Percentiles rank a stretch among this genome's conserved stretches.
Evolutionary conservation across 352 stramenopile species (phyloP).

Genomic region (Phytophthora syringae): DNA sequence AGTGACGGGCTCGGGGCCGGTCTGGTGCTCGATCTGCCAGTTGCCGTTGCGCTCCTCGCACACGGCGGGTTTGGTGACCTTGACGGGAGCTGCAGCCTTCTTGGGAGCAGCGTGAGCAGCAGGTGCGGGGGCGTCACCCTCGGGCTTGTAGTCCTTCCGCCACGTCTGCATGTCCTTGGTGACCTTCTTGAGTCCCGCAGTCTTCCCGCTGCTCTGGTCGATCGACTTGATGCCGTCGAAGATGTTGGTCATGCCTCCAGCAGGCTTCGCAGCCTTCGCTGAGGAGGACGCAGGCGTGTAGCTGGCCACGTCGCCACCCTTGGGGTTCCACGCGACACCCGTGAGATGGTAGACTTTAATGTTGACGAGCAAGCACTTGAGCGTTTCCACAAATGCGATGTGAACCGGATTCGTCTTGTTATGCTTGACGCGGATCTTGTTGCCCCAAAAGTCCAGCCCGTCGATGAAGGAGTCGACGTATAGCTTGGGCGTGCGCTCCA

Average conservation of each 20-base stretch:
- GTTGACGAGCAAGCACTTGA: slow-evolving; percentile 94
- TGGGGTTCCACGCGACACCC: slow-evolving; percentile 95
- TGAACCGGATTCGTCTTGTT: slow-evolving; percentile 93
- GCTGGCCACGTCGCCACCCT: slow-evolving; percentile 57
- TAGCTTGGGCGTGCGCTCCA: slow-evolving; percentile 88
- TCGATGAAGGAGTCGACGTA: slow-evolving; percentile 97
- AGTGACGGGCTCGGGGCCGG: slow-evolving; percentile 76
- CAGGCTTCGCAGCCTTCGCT: slow-evolving; percentile 41
- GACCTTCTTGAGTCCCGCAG: slow-evolving; percentile 94
- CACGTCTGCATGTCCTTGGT: slow-evolving; percentile 98
- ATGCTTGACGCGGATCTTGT: slow-evolving; percentile 97
- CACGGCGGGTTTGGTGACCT: slow-evolving; percentile 54
- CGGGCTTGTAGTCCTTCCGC: slow-evolving; percentile 93
- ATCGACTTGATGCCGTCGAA: slow-evolving; percentile 90
- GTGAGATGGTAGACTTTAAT: slow-evolving; percentile 96
- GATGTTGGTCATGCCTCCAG: slow-evolving; percentile 76
- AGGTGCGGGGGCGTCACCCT: slow-evolving; percentile 28
- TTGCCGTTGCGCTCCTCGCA: slow-evolving; percentile 95
- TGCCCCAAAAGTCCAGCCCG: slow-evolving; percentile 96
- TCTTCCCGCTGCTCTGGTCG: slow-evolving; percentile 92
- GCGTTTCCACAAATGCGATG: slow-evolving; percentile 93
- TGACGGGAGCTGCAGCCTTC: slow-evolving; percentile 43
- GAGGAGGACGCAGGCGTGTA: slow-evolving; percentile 49
- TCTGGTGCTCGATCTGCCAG: slow-evolving; percentile 98
- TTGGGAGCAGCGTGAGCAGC: slow-evolving; percentile 29